Conservation (phyloP, 1,284 basidiomycete species). For the Spongiforma sp. region DNA sequence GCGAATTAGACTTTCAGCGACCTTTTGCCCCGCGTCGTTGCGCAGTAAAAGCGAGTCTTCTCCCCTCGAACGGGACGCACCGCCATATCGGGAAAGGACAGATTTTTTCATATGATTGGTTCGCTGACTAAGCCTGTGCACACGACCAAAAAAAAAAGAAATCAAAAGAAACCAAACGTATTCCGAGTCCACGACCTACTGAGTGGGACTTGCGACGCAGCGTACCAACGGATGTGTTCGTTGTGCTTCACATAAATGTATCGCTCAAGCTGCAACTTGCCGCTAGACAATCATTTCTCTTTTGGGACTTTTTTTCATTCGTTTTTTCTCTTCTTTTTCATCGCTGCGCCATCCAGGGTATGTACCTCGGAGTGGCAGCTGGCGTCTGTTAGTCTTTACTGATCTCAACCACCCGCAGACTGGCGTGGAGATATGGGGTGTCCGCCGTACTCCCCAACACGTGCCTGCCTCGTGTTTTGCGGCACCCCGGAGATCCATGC, state of each 20-base stretch:
- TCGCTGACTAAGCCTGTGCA: slow-evolving; percentile 33
- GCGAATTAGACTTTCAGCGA: slow-evolving; percentile 1
- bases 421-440: neutral
- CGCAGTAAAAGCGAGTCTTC: slow-evolving; percentile 11
- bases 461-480: slow-evolving; percentile 29
- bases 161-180: too few species aligned
- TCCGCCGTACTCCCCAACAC: slow-evolving; percentile 11
- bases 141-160: slow-evolving; percentile 18
- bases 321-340: too few species aligned
- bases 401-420: neutral
- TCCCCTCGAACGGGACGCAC: neutral
- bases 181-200: neutral
- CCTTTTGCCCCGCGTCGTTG: slow-evolving; percentile 9
- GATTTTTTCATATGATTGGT: slow-evolving; percentile 35
- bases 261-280: too few species aligned
- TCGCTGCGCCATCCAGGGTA: too few species aligned
- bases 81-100: slow-evolving; percentile 24
- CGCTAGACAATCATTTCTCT: too few species aligned
- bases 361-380: too few species aligned
- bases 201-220: neutral
- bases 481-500: slow-evolving; percentile 21
- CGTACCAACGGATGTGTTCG: too few species aligned
- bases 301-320: too few species aligned
- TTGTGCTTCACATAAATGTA: too few species aligned
- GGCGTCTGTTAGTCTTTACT: too few species aligned